Conservation (phyloP, 768 basidiomycete genomes). For the Pleurotus eryngii region DNA sequence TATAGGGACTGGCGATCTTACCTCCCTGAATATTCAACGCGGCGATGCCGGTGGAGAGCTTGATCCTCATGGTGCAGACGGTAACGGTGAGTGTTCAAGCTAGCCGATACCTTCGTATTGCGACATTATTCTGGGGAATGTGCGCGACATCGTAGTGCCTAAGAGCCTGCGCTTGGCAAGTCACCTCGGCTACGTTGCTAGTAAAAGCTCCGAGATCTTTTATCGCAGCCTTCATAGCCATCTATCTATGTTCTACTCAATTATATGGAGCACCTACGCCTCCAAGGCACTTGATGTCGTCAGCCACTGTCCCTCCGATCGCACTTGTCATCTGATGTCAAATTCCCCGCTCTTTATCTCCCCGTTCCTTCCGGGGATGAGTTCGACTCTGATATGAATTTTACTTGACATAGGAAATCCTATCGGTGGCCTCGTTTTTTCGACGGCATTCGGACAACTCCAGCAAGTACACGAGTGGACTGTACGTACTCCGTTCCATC, state of each 20-base stretch:
- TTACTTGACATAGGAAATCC: slow-evolving; percentile 40
- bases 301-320: too few species aligned
- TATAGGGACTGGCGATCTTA: slow-evolving; percentile 60
- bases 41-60: slow-evolving; percentile 55
- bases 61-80: slow-evolving; percentile 67
- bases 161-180: too few species aligned
- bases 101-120: too few species aligned
- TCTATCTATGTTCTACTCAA: too few species aligned
- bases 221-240: too few species aligned
- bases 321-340: background rate
- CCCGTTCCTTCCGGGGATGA: background rate
- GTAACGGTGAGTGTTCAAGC: slow-evolving; percentile 34
- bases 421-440: slow-evolving; percentile 71
- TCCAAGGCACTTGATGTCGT: too few species aligned
- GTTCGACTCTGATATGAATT: background rate
- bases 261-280: too few species aligned
- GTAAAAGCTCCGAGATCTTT: too few species aligned
- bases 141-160: too few species aligned
- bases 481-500: slow-evolving; percentile 27
- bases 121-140: too few species aligned
- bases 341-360: background rate
- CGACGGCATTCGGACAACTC: slow-evolving; percentile 57
- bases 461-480: slow-evolving; percentile 74
- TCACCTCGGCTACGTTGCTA: too few species aligned
- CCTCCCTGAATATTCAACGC: slow-evolving; percentile 57